Evolutionary conservation across 768 basidiomycete genomes (phyloP).

Genomic region (Trametes gibbosa): DNA sequence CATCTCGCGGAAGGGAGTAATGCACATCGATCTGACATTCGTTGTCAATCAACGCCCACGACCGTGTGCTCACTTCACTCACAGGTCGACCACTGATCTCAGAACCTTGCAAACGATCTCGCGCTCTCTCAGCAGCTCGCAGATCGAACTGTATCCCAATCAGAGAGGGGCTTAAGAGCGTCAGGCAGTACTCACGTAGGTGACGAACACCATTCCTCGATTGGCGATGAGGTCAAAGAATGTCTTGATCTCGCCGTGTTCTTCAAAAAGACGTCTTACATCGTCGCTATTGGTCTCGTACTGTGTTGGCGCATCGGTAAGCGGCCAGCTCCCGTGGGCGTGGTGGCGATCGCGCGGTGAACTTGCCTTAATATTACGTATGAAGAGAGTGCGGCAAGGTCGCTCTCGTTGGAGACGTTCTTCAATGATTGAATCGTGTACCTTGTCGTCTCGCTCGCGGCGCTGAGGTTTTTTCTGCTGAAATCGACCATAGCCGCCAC

Average conservation of each 20-base stretch:
- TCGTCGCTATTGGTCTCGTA: slow-evolving; percentile 88
- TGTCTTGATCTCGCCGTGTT: slow-evolving; percentile 93
- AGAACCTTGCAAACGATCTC: slow-evolving; percentile 87
- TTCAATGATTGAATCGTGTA: slow-evolving; percentile 89
- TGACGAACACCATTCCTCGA: slow-evolving; percentile 98
- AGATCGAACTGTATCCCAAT: slow-evolving; percentile 69
- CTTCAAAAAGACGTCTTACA: slow-evolving; percentile 83
- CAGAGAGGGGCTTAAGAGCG: neutral
- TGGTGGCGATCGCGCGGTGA: neutral
- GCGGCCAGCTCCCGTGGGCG: neutral
- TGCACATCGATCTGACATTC: slow-evolving; percentile 89
- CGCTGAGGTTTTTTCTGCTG: slow-evolving; percentile 48
- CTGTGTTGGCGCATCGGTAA: slow-evolving; percentile 37
- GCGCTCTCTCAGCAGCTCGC: slow-evolving; percentile 87
- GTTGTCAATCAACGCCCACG: slow-evolving; percentile 5
- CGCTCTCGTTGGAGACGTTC: slow-evolving; percentile 92
- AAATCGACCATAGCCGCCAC: slow-evolving; percentile 36
- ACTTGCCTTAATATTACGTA: slow-evolving; percentile 97
- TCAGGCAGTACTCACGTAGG: slow-evolving; percentile 72
- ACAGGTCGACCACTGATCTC: slow-evolving; percentile 88
- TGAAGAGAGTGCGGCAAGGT: slow-evolving; percentile 93
- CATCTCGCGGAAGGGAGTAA: slow-evolving; percentile 91
- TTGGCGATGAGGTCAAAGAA: slow-evolving; percentile 95
- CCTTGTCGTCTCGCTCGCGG: slow-evolving; percentile 84
- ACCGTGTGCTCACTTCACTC: slow-evolving; percentile 33